Base-by-base conservation (phyloP, 2,329 filamentous ascomycete genomes). In the Rutstroemia sp. region DNA sequence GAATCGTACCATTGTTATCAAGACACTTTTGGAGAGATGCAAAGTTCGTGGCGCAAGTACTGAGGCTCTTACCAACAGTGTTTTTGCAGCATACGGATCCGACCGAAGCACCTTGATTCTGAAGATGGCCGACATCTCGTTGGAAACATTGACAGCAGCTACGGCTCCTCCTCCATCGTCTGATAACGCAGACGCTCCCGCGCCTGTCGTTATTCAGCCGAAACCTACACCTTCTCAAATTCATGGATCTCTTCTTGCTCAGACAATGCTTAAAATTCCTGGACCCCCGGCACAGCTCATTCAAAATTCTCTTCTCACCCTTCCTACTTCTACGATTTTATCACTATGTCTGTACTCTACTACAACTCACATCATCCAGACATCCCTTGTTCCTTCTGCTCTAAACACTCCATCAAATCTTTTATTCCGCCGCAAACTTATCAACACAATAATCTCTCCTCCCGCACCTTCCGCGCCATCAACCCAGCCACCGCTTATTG, bases 11-110 rank as follows among this genome's bases (percentile, higher is more conserved):
- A 85, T 87, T 55, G 86, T 96, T 10, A 81, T 96, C 65, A 88
- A 86, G 68, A 85, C 86, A 0, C 74, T 97, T 3, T 86, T 97
- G 59, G 90, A 96, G 70, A 82, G 92, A 60, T 95, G 90, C 68
- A 74, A 82, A 5, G 83, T 85, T 9, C 85, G 92, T 56, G 76
- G 75, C 4, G 76, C 83, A 23, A 77, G 86, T 64, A 79, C 65
- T 0, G 71, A 75, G 39, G 75, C 75, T 7, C 76, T 88, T 54
- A 79, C 80, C 5, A 72, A 74, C 38, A 74, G 80, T 44, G 74
- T 89, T 9, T 60, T 62, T 18, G 79, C 83, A 59, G 74, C 79
- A 19, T 85, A 82, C 66, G 75, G 76, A 48, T 72, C 75, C n/a
- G 77, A 77, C 25, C 70, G 73, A 3, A 62, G 67, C 60, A 59